Conservation (phyloP, 768 basidiomycete genomes). For the Candolleomyces aberdarensis region DNA sequence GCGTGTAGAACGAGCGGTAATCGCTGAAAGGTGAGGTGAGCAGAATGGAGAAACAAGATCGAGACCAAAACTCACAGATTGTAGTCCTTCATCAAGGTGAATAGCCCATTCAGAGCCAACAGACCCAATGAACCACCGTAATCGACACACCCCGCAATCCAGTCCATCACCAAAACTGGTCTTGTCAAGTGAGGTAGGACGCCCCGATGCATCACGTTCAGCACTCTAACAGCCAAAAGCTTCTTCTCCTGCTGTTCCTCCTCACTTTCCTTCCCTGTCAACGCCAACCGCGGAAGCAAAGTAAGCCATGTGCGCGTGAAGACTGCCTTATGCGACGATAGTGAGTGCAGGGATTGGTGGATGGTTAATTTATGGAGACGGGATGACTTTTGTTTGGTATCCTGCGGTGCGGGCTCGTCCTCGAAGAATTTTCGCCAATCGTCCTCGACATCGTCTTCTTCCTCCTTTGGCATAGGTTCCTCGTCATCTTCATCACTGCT, state of each 20-base stretch:
- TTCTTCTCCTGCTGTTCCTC: conserved; percentile 33
- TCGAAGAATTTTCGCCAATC: conserved; percentile 90
- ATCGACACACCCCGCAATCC: conserved; percentile 83
- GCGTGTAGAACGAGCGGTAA: conserved; percentile 92
- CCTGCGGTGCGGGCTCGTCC: conserved; percentile 42
- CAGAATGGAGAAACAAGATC: neutral
- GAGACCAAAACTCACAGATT: conserved; percentile 58
- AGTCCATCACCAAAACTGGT: conserved; percentile 84
- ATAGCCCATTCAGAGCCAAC: conserved; percentile 87
- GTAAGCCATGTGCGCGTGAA: conserved; percentile 82
- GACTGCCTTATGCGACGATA: conserved; percentile 74
- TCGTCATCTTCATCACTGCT: conserved; percentile 33
- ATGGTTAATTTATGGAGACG: conserved; percentile 65
- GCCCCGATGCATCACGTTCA: conserved; percentile 79
- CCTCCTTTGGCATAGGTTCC: conserved; percentile 60
- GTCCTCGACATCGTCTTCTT: conserved; percentile 43
- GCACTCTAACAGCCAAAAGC: conserved; percentile 47
- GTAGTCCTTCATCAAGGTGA: conserved; percentile 87
- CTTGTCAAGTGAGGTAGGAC: conserved; percentile 82
- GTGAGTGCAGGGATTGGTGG: conserved; percentile 74
- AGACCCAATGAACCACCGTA: conserved; percentile 74
- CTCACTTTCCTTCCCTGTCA: too few species aligned
- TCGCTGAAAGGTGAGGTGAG: too few species aligned
- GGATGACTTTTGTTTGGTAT: conserved; percentile 34
- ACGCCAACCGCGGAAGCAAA: conserved; percentile 54